Evolutionary conservation across 2,329 filamentous ascomycete genomes (phyloP).

Genomic region (Chrysoporthe austroafricana): DNA sequence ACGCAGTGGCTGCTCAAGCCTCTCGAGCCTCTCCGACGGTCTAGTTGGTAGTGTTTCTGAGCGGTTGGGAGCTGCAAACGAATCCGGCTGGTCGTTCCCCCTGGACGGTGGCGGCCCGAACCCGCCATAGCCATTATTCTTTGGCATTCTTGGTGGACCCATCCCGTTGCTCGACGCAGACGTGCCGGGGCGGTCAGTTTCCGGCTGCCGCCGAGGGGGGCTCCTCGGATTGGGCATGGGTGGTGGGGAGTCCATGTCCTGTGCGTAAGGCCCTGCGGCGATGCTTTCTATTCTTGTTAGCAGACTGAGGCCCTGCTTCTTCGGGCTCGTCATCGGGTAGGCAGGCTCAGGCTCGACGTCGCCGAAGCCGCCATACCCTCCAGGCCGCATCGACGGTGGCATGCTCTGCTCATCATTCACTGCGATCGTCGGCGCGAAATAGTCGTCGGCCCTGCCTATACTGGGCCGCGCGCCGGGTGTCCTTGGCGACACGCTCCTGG

Average conservation of each 20-base stretch:
- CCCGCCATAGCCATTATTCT: slow-evolving; percentile 61
- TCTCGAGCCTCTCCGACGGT: slow-evolving; percentile 39
- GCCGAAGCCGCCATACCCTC: slow-evolving; percentile 55
- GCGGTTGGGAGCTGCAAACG: slow-evolving; percentile 45
- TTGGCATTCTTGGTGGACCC: slow-evolving; percentile 45
- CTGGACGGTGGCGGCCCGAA: slow-evolving; percentile 51
- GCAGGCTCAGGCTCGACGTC: slow-evolving; percentile 43
- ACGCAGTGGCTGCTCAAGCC: slow-evolving; percentile 44
- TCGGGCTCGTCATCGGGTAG: slow-evolving; percentile 55
- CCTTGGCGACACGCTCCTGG: slow-evolving; percentile 65
- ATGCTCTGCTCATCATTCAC: slow-evolving; percentile 41
- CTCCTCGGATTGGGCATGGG: slow-evolving; percentile 18
- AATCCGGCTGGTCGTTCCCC: slow-evolving; percentile 43
- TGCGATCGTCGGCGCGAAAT: slow-evolving; percentile 51
- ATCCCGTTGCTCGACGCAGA: slow-evolving; percentile 40
- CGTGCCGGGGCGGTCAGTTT: slow-evolving; percentile 36
- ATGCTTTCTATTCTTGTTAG: slow-evolving; percentile 68
- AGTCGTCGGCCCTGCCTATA: slow-evolving; percentile 49
- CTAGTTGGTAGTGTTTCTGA: slow-evolving; percentile 57
- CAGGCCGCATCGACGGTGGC: slow-evolving; percentile 46
- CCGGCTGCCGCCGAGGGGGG: slow-evolving; percentile 23
- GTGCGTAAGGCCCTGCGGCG: slow-evolving; percentile 67
- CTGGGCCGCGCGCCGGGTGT: slow-evolving; percentile 54
- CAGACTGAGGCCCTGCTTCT: slow-evolving; percentile 46
- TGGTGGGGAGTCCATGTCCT: slow-evolving; percentile 19